Base-by-base conservation (phyloP, 768 basidiomycete species). In the Hericium alpestre region DNA sequence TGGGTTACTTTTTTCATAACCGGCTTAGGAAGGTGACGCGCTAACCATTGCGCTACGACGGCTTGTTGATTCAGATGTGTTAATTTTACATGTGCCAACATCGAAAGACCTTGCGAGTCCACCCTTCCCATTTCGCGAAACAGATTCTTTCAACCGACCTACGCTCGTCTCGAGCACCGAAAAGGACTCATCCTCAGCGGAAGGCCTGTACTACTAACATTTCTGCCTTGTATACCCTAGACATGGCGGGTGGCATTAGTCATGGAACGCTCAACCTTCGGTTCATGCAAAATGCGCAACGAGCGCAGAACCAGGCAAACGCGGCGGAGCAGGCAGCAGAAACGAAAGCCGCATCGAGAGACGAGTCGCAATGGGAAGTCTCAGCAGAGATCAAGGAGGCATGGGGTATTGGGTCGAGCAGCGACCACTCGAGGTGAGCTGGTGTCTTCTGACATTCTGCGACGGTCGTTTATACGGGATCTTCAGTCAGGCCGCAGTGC, bases 311-410 rank as follows among this genome's bases (percentile, higher is more conserved):
- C 5, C 41, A 47, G 32, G 23, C 53, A 4, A 39, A 48, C 15
- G 5, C 11, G 27, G 13, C 52, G 7, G 38, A 51, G 9, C 1
- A 10, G 18, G n/a, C 38, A 3, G 52, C 22, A 22, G 49, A 18
- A 11, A 15, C 18, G 16, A 51, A 56, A 51, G n/a, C 57, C 6
- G 15, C 20, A 13, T 15, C 25, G 8, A 48, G 52, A 4, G 61
- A 62, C n/a, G 61, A 62, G 18, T 58, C 59, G 23, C 54, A 41
- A 1, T 62, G 61, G 61, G 59, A 62, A 39, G 53, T 62, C 15
- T 32, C 59, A 4, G 52, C 20, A 18, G 54, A 58, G 25, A 54
- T 58, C 20, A 57, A 46, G 23, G 59, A 58, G 4, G 55, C 57
- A 32, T 61, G 56, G 59, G 61, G 56, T 25, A 57, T 54, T 11